These are phyloP conservation scores for Beta vulgaris DNA, from an alignment of 148 eudicot genomes.

Conservation along the genomic window DNA sequence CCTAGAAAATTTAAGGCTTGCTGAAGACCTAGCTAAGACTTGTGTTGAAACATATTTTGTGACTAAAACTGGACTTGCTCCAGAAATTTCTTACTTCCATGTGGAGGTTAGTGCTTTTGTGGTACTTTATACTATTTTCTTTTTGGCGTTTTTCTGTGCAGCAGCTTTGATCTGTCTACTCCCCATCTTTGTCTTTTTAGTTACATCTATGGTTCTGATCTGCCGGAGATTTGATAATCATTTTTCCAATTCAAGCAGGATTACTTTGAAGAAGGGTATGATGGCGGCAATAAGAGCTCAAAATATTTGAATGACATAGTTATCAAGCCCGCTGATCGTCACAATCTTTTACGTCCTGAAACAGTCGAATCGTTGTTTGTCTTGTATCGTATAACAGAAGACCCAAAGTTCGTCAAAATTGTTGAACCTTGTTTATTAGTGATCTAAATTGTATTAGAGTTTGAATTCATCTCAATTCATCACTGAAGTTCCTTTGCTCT, in stretches of 20 bases:
- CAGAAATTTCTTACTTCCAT: constrained; percentile 83
- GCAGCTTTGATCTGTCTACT: not conserved
- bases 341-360: constrained; percentile 97
- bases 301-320: constrained; percentile 69
- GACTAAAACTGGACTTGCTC: constrained; percentile 85
- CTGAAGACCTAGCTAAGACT: constrained; percentile 82
- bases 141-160: not conserved
- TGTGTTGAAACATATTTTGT: constrained; percentile 81
- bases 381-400: constrained; percentile 88
- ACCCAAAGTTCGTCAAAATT: constrained; percentile 65
- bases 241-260: constrained; percentile 46
- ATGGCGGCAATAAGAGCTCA: constrained; percentile 91
- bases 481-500: constrained; percentile 18
- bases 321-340: constrained; percentile 80
- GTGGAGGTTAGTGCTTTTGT: constrained; percentile 49
- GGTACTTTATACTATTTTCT: not conserved
- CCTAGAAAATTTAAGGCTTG: constrained; percentile 76
- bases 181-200: not conserved
- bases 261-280: constrained; percentile 54
- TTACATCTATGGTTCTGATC: not conserved
- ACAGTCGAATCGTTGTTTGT: constrained; percentile 91
- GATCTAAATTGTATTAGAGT: not conserved
- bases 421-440: constrained; percentile 1
- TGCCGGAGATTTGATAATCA: not conserved
- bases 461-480: not conserved